phyloP scores from a whole-genome alignment of 352 stramenopile species.

The Phytophthora sp. region DNA sequence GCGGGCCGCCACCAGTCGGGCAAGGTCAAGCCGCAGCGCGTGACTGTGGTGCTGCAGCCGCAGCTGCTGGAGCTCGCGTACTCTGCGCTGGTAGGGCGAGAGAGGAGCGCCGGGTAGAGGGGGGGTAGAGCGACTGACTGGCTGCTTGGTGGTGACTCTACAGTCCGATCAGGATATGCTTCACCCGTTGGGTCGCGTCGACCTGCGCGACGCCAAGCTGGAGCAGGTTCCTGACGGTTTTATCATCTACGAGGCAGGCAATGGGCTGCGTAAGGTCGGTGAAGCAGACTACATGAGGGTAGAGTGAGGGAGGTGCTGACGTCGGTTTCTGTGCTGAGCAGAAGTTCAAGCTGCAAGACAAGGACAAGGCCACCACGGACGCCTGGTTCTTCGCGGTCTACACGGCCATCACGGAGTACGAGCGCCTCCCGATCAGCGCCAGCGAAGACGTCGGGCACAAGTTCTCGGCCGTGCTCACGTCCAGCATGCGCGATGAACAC shows the following conservation, averaged over 20 bases:
- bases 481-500: conserved; percentile 62
- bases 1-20: conserved; percentile 16
- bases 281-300: neutral
- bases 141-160: no score
- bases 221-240: conserved; percentile 79
- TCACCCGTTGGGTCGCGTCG: conserved; percentile 60
- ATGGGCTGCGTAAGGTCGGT: conserved; percentile 48
- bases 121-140: no score
- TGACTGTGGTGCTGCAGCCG: conserved; percentile 72
- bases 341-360: conserved; percentile 80
- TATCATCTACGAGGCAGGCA: conserved; percentile 63
- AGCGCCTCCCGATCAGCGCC: conserved; percentile 47
- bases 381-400: conserved; percentile 86
- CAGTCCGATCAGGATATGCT: conserved; percentile 81
- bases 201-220: conserved; percentile 64
- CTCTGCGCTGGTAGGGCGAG: conserved; percentile 66
- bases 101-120: no score
- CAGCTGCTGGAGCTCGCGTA: conserved; percentile 72
- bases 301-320: conserved; percentile 5
- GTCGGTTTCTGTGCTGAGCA: conserved; percentile 20
- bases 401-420: conserved; percentile 70
- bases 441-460: conserved; percentile 45
- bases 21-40: conserved; percentile 47
- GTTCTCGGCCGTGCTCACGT: conserved; percentile 61
- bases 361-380: conserved; percentile 77